Evolutionary conservation across 2,329 filamentous ascomycete species (phyloP), one percentile per base, ranked within the genome.

Genomic region (Fusarium coicis): DNA sequence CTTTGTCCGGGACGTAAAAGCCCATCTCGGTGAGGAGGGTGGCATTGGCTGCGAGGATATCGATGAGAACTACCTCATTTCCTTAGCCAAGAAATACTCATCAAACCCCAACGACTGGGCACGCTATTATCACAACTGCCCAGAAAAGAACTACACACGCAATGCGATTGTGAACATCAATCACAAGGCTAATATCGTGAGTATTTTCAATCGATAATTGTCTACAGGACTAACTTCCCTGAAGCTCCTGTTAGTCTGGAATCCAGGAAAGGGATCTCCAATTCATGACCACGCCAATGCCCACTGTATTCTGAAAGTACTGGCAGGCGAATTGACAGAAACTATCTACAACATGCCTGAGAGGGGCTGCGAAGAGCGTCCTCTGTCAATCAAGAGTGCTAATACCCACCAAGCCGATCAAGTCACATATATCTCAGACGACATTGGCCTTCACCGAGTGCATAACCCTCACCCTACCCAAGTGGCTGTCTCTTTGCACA

Each of bases 231-330:
- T 66, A 16, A 66, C 28, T 7, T 7, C 10, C 10, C 0, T 1
- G 2, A 21, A 60, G 64, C 16, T 66, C 19, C 5, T 66, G 4
- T 40, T 66, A 26, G 64, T 66, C 4, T 66, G 64, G 64, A 66
- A 66, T 12, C 64, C 64, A 10, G 61, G 64, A 18, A 66, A 66
- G 8, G 64, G 52, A 16, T 66, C 64, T 10, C 64, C 61, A 3
- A 66, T 66, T 8, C 64, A 66, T 21, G 64, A 66, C 5, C 64
- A 66, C 21, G 64, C 64, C 32, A 66, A 66, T 18, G 64, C 64
- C 4, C 64, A 66, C 16, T 66, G 64, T 9, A 66, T 66, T 11
- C 56, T 66, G 12, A 66, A 66, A 30, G 64, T 66, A 1, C 15
- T 66, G 9, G 64, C 64, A 3, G 64, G 64, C 2, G 64, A 66